A percentile compares a stretch with the other conserved stretches of the same genome.
phyloP scores from a whole-genome alignment of 2,329 filamentous ascomycete genomes.

The Zopfia rhizophila region DNA sequence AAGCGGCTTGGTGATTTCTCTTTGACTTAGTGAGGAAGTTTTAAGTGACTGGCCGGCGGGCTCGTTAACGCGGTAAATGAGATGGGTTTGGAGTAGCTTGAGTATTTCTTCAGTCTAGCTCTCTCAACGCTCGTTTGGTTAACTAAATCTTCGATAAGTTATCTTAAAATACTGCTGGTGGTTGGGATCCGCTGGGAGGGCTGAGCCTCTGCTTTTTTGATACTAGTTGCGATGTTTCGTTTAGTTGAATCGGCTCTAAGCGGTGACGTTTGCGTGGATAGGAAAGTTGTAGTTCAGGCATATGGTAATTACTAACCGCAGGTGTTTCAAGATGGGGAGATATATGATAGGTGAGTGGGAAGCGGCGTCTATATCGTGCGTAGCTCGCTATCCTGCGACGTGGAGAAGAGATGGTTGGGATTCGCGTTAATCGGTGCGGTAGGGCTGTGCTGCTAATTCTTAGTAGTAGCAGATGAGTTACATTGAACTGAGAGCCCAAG shows the following conservation, averaged over 20 bases:
- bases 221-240: slow-evolving; percentile 18
- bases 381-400: slow-evolving; percentile 9
- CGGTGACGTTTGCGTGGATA: slow-evolving; percentile 22
- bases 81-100: slow-evolving; percentile 22
- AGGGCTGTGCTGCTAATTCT: slow-evolving; percentile 11
- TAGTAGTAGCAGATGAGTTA: slow-evolving; percentile 16
- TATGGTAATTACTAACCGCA: slow-evolving; percentile 19
- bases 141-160: slow-evolving; percentile 34
- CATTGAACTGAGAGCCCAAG: background rate
- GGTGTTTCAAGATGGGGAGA: slow-evolving; percentile 8
- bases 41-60: slow-evolving; percentile 23
- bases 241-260: slow-evolving; percentile 17
- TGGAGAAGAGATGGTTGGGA: slow-evolving; percentile 5
- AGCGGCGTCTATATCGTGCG: slow-evolving; percentile 22
- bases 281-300: slow-evolving; percentile 18
- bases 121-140: slow-evolving; percentile 30
- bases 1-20: slow-evolving; percentile 10
- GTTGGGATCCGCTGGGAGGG: slow-evolving; percentile 19
- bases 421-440: slow-evolving; percentile 5
- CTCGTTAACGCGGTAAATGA: slow-evolving; percentile 14
- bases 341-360: slow-evolving; percentile 13
- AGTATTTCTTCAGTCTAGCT: slow-evolving; percentile 30
- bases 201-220: slow-evolving; percentile 18
- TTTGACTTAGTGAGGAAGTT: slow-evolving; percentile 18
- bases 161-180: slow-evolving; percentile 29